These are phyloP conservation scores for Microdochium nivale DNA, from an alignment of 2,329 filamentous ascomycete genomes.

Conservation along the genomic window DNA sequence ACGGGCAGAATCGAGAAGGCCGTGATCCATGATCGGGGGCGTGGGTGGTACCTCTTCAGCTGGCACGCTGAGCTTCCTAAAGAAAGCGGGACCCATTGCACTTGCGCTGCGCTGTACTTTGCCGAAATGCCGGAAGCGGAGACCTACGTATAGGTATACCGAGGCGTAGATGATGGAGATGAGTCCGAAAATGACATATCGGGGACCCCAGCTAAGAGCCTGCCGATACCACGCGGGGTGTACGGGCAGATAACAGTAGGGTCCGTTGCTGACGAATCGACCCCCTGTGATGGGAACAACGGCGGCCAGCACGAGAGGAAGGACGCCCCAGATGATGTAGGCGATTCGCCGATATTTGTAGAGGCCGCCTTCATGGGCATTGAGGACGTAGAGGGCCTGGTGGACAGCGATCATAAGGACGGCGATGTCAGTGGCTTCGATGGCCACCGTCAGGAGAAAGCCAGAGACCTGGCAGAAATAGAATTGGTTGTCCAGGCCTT, in stretches of 20 bases:
- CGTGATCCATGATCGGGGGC: neutral
- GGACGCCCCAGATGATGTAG: slow-evolving; percentile 44
- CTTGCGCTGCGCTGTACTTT: slow-evolving; percentile 17
- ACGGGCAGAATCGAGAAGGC: neutral
- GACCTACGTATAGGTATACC: slow-evolving; percentile 61
- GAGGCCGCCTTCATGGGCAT: slow-evolving; percentile 52
- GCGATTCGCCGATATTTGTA: slow-evolving; percentile 58
- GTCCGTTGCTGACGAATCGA: slow-evolving; percentile 16
- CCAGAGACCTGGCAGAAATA: slow-evolving; percentile 60
- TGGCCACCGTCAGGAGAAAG: slow-evolving; percentile 57
- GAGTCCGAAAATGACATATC: slow-evolving; percentile 57
- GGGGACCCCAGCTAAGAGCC: slow-evolving; percentile 63
- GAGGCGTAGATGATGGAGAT: slow-evolving; percentile 58
- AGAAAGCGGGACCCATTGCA: slow-evolving; percentile 6
- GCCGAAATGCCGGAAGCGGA: slow-evolving; percentile 31
- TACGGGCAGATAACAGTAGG: slow-evolving; percentile 57
- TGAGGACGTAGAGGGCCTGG: slow-evolving; percentile 63
- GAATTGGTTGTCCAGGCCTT: slow-evolving; percentile 39
- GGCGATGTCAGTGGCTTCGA: slow-evolving; percentile 62
- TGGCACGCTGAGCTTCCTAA: slow-evolving; percentile 4
- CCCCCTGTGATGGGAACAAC: slow-evolving; percentile 19
- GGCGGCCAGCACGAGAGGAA: slow-evolving; percentile 50
- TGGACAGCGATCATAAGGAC: slow-evolving; percentile 68
- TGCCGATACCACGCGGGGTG: slow-evolving; percentile 61
- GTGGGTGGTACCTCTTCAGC: neutral